These are phyloP conservation scores for Triadica sebifera DNA, from an alignment of 345 rosid genomes.

Conservation along the genomic window DNA sequence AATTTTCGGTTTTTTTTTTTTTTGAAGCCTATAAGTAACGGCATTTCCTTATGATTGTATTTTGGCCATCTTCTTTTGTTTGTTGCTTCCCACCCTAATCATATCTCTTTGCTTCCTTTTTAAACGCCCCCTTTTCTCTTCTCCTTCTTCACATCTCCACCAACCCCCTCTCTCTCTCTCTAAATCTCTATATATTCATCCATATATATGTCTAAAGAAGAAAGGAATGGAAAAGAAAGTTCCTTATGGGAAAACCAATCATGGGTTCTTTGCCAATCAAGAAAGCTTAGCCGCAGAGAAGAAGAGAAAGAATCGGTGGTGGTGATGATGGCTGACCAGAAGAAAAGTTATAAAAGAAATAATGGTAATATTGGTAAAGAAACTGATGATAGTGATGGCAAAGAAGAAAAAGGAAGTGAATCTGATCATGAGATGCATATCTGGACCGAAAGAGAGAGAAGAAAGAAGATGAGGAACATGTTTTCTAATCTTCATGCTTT, in stretches of 20 bases:
- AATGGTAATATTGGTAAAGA: neutral
- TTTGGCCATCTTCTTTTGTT: constrained; percentile 34
- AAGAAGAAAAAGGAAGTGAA: constrained; percentile 27
- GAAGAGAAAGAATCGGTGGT: neutral
- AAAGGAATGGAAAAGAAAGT: neutral
- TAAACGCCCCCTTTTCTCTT: constrained; percentile 10
- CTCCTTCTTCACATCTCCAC: neutral
- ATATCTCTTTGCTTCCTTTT: constrained; percentile 21
- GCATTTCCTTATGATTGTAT: constrained; percentile 59
- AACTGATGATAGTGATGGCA: constrained; percentile 14
- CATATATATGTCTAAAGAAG: constrained; percentile 23
- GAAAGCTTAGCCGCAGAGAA: neutral
- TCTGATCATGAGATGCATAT: constrained; percentile 61
- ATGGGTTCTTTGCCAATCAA: constrained; percentile 33
- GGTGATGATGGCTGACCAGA: neutral
- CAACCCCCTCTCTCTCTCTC: neutral
- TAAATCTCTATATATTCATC: neutral
- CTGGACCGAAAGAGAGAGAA: constrained; percentile 75
- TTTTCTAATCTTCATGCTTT: constrained; percentile 61
- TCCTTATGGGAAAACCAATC: constrained; percentile 34
- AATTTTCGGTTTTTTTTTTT: constrained; percentile 34
- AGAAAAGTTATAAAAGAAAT: constrained; percentile 5
- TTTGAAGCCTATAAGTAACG: constrained; percentile 48
- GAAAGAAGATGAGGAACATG: constrained; percentile 81
- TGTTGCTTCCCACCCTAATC: constrained; percentile 1